A percentile compares a stretch with the other conserved stretches of the same genome.
Evolutionary conservation across 2,329 filamentous ascomycete species (phyloP).

Genomic region (Ilyonectria sp.): DNA sequence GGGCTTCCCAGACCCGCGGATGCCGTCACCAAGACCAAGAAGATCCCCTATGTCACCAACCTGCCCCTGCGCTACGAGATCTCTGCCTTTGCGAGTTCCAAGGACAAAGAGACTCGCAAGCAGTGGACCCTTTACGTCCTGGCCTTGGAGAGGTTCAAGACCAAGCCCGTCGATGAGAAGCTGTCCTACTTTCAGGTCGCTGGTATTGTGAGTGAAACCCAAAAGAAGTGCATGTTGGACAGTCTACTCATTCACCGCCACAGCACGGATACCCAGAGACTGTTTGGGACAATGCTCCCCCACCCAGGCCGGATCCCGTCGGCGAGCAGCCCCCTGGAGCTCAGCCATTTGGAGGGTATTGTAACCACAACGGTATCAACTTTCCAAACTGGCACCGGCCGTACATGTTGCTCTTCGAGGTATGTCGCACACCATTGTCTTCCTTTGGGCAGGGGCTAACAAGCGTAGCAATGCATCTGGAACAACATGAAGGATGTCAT

Average conservation of each 20-base stretch:
- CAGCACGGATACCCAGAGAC: conserved; percentile 32
- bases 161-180: conserved; percentile 19
- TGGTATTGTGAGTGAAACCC: conserved; percentile 19
- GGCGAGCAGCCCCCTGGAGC: neutral
- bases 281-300: conserved; percentile 17
- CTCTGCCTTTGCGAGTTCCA: neutral
- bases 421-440: neutral
- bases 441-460: neutral
- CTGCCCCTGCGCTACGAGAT: conserved; percentile 16
- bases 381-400: conserved; percentile 35
- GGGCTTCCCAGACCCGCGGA: conserved; percentile 12
- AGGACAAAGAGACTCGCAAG: neutral
- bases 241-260: neutral
- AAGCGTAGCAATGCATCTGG: conserved; percentile 28
- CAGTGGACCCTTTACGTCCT: conserved; percentile 30
- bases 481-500: conserved; percentile 28
- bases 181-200: conserved; percentile 34
- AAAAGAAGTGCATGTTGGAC: neutral
- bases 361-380: conserved; percentile 30
- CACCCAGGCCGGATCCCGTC: neutral
- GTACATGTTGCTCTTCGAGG: conserved; percentile 35
- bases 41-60: conserved; percentile 17
- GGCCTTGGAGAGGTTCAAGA: conserved; percentile 25
- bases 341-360: conserved; percentile 30
- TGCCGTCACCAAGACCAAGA: conserved; percentile 8